A percentile compares a stretch with the other conserved stretches of the same genome.
These are phyloP conservation scores for Cutaneotrichosporon sp. DNA, from an alignment of 1,284 basidiomycete species.

Conservation along the genomic window DNA sequence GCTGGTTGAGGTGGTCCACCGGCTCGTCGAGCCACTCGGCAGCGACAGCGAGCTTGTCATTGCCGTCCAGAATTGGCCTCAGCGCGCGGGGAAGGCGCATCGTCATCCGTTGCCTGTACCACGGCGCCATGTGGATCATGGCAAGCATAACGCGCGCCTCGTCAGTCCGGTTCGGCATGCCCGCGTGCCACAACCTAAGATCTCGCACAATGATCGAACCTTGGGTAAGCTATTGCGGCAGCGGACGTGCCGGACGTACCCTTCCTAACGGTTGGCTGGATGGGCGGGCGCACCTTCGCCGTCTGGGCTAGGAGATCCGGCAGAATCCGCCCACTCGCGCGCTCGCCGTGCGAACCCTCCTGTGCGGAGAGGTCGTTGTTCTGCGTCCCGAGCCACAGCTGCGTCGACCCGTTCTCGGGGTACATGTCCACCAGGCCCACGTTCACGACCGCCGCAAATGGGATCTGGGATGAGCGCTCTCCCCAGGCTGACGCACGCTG, in stretches of 20 bases:
- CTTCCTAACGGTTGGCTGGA: constrained; percentile 6
- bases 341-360: constrained; percentile 5
- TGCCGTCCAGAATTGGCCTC: not conserved
- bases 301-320: not conserved
- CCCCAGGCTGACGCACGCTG: not conserved
- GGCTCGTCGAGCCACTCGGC: constrained; percentile 7
- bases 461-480: not conserved
- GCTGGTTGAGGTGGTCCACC: constrained; percentile 3
- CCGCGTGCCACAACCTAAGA: constrained; percentile 8
- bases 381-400: constrained; percentile 6
- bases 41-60: not conserved
- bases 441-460: constrained; percentile 7
- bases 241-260: no score
- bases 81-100: not conserved
- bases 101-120: constrained; percentile 7
- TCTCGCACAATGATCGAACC: constrained; percentile 8
- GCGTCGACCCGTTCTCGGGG: constrained; percentile 6
- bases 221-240: not conserved
- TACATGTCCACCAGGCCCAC: constrained; percentile 10
- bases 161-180: constrained; percentile 6
- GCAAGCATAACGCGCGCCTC: constrained; percentile 5
- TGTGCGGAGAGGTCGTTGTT: not conserved
- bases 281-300: not conserved
- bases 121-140: constrained; percentile 11
- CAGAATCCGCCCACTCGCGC: constrained; percentile 2